phyloP scores from a whole-genome alignment of 768 basidiomycete species.

The Hortiboletus flavorubellus region DNA sequence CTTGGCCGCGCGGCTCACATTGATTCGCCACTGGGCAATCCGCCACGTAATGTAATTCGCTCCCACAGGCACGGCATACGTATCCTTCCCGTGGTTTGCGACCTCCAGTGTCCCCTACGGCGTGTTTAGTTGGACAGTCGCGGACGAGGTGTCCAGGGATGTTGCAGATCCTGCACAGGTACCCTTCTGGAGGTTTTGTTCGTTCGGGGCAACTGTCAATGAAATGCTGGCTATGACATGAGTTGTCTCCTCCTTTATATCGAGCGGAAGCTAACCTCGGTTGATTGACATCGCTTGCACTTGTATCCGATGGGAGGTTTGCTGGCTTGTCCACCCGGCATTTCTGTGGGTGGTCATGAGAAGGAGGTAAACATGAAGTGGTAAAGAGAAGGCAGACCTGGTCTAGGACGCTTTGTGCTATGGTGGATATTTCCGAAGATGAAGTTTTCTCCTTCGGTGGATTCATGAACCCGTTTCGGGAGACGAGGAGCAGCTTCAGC shows the following conservation, averaged over 20 bases:
- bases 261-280: conserved; percentile 49
- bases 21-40: conserved; percentile 78
- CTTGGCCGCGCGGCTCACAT: conserved; percentile 31
- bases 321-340: conserved; percentile 40
- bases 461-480: conserved; percentile 54
- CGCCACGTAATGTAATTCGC: conserved; percentile 78
- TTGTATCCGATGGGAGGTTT: conserved; percentile 72
- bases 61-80: conserved; percentile 88
- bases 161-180: conserved; percentile 84
- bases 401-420: conserved; percentile 53
- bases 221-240: conserved; percentile 52
- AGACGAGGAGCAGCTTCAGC: conserved; percentile 35
- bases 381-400: conserved; percentile 38
- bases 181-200: conserved; percentile 74
- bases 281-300: conserved; percentile 72
- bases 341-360: conserved; percentile 6
- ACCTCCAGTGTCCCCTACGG: conserved; percentile 79
- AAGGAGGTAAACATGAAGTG: not conserved
- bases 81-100: conserved; percentile 83
- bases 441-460: conserved; percentile 52
- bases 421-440: conserved; percentile 65
- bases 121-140: conserved; percentile 81
- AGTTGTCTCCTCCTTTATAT: not conserved
- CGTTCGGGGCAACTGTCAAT: conserved; percentile 75
- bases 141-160: conserved; percentile 85